A percentile compares a stretch with the other conserved stretches of the same genome.
These are phyloP conservation scores for Capronia epimyces DNA, from an alignment of 2,329 filamentous ascomycete genomes.

Conservation along the genomic window DNA sequence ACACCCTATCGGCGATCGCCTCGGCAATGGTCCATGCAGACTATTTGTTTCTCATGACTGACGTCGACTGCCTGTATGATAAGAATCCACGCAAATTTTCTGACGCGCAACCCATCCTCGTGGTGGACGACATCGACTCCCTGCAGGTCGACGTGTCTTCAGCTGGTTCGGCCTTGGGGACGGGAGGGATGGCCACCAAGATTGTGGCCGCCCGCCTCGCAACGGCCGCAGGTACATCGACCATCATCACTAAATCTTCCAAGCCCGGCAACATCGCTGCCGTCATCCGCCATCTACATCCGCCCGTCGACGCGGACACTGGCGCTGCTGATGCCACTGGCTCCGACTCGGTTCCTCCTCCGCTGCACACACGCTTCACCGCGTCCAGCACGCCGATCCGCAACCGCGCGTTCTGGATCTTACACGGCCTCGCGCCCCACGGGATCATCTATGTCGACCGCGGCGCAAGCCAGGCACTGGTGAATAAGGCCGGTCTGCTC, in stretches of 20 bases:
- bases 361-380: slow-evolving; percentile 87
- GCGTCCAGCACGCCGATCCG: slow-evolving; percentile 78
- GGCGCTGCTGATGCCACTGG: slow-evolving; percentile 32
- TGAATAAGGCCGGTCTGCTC: slow-evolving; percentile 78
- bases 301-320: slow-evolving; percentile 34
- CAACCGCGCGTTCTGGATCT: slow-evolving; percentile 93
- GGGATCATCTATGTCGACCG: slow-evolving; percentile 88
- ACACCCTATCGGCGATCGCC: slow-evolving; percentile 92
- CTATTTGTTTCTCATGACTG: slow-evolving; percentile 96
- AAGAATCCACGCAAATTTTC: slow-evolving; percentile 84
- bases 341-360: slow-evolving; percentile 45
- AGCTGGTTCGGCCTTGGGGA: slow-evolving; percentile 81
- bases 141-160: slow-evolving; percentile 86
- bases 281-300: slow-evolving; percentile 77
- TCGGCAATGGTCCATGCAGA: slow-evolving; percentile 96
- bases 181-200: slow-evolving; percentile 96
- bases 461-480: slow-evolving; percentile 76
- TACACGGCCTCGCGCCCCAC: slow-evolving; percentile 84
- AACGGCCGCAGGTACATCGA: slow-evolving; percentile 90
- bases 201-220: slow-evolving; percentile 88
- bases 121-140: slow-evolving; percentile 80
- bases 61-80: slow-evolving; percentile 95
- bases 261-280: slow-evolving; percentile 84
- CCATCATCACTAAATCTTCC: slow-evolving; percentile 89
- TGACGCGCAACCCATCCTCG: slow-evolving; percentile 82